Conservation (phyloP, 305 asterid genomes). For the Petunia hybrid region DNA sequence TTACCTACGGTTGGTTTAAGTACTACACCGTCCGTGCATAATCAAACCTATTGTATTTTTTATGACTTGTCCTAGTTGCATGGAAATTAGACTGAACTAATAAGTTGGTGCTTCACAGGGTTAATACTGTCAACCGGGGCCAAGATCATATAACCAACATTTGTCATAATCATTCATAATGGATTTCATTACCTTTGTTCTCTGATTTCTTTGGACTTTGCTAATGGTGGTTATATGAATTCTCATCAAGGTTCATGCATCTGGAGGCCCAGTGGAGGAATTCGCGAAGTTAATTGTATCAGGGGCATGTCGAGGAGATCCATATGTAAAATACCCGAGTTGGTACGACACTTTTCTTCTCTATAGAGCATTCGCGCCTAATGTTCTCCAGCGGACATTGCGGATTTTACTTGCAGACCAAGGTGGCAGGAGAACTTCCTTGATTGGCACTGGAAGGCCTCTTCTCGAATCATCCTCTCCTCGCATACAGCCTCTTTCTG, state of each 20-base stretch:
- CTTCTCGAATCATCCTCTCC: constrained; percentile 52
- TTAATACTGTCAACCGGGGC: not conserved
- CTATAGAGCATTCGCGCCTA: constrained; percentile 81
- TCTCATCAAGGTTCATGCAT: constrained; percentile 58
- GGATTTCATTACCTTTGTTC: not conserved
- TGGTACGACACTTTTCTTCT: constrained; percentile 82
- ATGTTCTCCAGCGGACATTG: constrained; percentile 79
- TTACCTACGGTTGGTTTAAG: not conserved
- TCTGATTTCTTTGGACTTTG: not conserved
- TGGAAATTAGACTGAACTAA: not conserved
- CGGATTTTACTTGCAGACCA: constrained; percentile 60
- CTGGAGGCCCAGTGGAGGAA: constrained; percentile 77
- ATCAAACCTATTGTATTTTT: not conserved
- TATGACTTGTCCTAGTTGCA: not conserved
- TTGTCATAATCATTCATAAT: not conserved
- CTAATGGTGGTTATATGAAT: constrained; percentile 10
- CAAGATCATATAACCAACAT: not conserved
- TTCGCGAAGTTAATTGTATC: constrained; percentile 78
- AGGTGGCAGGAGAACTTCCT: constrained; percentile 64
- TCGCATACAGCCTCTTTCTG: not conserved
- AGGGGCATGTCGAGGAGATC: constrained; percentile 84
- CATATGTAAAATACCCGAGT: constrained; percentile 85
- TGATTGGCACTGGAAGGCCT: constrained; percentile 84
- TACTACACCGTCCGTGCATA: not conserved
- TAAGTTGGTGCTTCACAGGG: not conserved